phyloP scores from a whole-genome alignment of 768 basidiomycete species.

The Hypholoma fasciculare region DNA sequence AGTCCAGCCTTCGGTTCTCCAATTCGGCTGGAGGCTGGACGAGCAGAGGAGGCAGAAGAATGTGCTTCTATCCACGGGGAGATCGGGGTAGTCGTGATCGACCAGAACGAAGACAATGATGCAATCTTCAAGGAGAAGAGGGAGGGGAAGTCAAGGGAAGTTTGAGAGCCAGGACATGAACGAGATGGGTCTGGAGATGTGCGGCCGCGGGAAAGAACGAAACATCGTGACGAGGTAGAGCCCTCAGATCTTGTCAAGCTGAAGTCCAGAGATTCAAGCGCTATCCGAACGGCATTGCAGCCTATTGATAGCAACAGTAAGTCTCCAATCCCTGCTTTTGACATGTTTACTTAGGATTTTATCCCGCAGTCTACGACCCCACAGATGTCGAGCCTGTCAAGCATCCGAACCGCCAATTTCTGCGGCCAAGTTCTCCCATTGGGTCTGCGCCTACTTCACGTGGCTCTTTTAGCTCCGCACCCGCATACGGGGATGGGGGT shows the following conservation, averaged over 20 bases:
- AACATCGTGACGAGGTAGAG: constrained; percentile 27
- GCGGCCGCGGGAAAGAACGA: constrained; percentile 20
- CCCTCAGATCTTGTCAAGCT: constrained; percentile 38
- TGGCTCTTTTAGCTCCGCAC: constrained; percentile 44
- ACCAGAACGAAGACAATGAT: constrained; percentile 30
- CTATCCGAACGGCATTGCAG: constrained; percentile 46
- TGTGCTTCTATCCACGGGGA: constrained; percentile 33
- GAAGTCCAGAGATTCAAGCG: constrained; percentile 67
- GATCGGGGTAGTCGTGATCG: constrained; percentile 33
- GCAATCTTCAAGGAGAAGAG: constrained; percentile 41
- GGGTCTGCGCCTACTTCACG: constrained; percentile 44
- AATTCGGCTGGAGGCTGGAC: constrained; percentile 51
- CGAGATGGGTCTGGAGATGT: constrained; percentile 15
- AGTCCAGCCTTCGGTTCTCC: constrained; percentile 74
- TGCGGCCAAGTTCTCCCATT: constrained; percentile 21
- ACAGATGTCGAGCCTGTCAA: constrained; percentile 13
- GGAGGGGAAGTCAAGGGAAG: constrained; percentile 43
- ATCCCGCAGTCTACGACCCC: constrained; percentile 18
- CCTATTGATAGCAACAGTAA: constrained; percentile 46
- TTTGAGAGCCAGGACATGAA: constrained; percentile 30
- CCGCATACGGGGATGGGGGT: constrained; percentile 29
- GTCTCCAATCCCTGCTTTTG: neutral
- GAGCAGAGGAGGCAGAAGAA: constrained; percentile 61
- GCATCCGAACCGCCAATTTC: constrained; percentile 20
- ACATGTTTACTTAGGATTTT: too few relatives aligned